phyloP scores from a whole-genome alignment of 2,329 filamentous ascomycete species.

The Aspergillus pseudoterreus region DNA sequence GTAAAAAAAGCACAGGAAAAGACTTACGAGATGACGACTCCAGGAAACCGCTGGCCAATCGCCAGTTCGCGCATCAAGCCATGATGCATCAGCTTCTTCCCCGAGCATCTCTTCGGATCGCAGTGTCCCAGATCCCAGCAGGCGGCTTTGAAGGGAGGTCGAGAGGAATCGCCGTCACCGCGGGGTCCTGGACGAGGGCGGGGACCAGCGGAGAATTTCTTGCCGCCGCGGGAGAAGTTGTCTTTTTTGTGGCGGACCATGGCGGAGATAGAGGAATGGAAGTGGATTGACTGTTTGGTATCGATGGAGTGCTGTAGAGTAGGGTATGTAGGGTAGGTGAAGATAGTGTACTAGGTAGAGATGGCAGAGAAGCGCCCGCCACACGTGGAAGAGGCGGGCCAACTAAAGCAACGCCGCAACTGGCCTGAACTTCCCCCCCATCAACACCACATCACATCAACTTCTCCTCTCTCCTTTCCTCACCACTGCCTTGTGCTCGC shows the following conservation, averaged over 20 bases:
- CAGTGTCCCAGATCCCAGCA: slow-evolving; percentile 98
- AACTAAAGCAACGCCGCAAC: slow-evolving; percentile 18
- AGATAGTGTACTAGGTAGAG: background rate
- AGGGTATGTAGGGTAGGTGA: background rate
- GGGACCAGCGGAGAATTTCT: slow-evolving; percentile 61
- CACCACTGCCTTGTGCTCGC: background rate
- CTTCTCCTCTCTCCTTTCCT: background rate
- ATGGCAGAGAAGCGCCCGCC: slow-evolving; percentile 14
- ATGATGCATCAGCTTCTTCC: slow-evolving; percentile 87
- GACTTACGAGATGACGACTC: slow-evolving; percentile 77
- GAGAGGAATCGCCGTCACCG: slow-evolving; percentile 39
- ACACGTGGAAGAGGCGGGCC: slow-evolving; percentile 21
- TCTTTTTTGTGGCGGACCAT: slow-evolving; percentile 99
- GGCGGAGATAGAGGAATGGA: background rate
- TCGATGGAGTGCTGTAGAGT: background rate
- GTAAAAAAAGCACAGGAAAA: background rate
- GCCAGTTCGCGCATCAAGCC: slow-evolving; percentile 91
- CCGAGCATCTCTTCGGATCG: slow-evolving; percentile 93
- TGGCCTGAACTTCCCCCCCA: slow-evolving; percentile 7
- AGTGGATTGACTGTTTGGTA: background rate
- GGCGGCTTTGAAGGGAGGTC: slow-evolving; percentile 74
- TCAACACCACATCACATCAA: background rate
- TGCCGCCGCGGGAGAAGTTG: slow-evolving; percentile 65
- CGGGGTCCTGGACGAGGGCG: slow-evolving; percentile 50
- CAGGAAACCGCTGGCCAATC: slow-evolving; percentile 84